Evolutionary conservation across 2,329 filamentous ascomycete genomes (phyloP).

Genomic region (Cordyceps fumosorosea): DNA sequence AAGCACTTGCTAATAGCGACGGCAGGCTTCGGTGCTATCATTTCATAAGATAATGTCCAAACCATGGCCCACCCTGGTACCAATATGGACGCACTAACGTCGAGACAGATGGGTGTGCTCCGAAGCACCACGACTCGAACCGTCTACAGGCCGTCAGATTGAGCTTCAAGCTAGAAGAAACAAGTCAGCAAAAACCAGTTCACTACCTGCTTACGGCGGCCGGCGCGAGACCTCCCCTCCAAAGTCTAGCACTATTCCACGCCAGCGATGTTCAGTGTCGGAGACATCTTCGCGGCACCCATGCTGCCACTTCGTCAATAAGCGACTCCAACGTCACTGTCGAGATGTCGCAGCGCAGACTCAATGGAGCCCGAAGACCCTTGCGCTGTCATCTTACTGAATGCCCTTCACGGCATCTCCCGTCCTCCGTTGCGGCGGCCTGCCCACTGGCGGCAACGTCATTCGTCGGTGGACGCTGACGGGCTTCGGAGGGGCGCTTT

Average conservation of each 20-base stretch:
- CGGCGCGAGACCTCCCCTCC: not conserved
- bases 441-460: not conserved
- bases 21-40: not conserved
- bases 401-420: not conserved
- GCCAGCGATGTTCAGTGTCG: not conserved
- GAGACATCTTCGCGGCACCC: not conserved
- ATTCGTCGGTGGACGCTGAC: not conserved
- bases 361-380: not conserved
- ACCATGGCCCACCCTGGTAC: not conserved
- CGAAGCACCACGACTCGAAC: not conserved
- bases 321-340: not conserved
- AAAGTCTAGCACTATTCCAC: not conserved
- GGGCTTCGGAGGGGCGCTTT: constrained; percentile 6
- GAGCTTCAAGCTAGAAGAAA: not conserved
- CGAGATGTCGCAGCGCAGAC: not conserved
- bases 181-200: too few species aligned
- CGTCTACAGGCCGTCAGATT: not conserved
- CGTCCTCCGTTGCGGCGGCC: not conserved
- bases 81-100: not conserved
- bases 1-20: not conserved
- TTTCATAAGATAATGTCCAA: not conserved
- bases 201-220: not conserved
- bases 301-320: not conserved
- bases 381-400: not conserved
- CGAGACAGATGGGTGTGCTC: not conserved